Base-by-base conservation (phyloP, 2,329 filamentous ascomycete genomes). In the Graphium sp. region DNA sequence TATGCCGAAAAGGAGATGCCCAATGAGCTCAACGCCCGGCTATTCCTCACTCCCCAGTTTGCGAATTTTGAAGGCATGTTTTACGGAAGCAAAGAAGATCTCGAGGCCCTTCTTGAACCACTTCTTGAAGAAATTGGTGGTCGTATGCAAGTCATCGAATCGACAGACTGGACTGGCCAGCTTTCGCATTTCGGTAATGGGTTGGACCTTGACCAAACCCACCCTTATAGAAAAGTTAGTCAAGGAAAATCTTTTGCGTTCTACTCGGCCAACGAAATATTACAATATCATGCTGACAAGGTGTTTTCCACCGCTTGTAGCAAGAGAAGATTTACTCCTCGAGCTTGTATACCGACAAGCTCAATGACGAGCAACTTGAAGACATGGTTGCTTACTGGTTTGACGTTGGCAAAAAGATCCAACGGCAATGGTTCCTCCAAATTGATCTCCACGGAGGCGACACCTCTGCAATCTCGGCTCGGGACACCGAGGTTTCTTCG, bases 381-480 rank as follows among this genome's bases (percentile, higher is more conserved):
- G 38, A 38, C 0, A 39, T 50, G 7, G 31, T 36, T 0, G 19
- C 26, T 4, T 32, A 39, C 0, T 25, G 45, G 11, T 44, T 40
- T 26, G 30, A 19, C 11, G 40, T 39, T 10, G 31, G 33, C 8
- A 37, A 38, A 0, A 18, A 20, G 19, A 27, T 26, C n/a, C 28
- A 35, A 12, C 30, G 30, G 21, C 18, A 24, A 20, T 32, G 30
- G 30, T 32, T 28, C 30, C 24, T 45, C 15, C 37, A 37, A 4
- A 36, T 49, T 20, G 45, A 50, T 34, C 31, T 49, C 25, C 45
- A 46, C 14, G 46, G 46, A 28, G 49, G 48, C 4, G 31, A 35
- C 18, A 51, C 52, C 37, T 53, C 54, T 2, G 51, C 46, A 34
- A 41, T 58, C 20, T 39, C 50, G 2, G 35, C 44, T 1, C 25